phyloP scores from a whole-genome alignment of 768 basidiomycete genomes.

The Goffeauzyma gilvescens region DNA sequence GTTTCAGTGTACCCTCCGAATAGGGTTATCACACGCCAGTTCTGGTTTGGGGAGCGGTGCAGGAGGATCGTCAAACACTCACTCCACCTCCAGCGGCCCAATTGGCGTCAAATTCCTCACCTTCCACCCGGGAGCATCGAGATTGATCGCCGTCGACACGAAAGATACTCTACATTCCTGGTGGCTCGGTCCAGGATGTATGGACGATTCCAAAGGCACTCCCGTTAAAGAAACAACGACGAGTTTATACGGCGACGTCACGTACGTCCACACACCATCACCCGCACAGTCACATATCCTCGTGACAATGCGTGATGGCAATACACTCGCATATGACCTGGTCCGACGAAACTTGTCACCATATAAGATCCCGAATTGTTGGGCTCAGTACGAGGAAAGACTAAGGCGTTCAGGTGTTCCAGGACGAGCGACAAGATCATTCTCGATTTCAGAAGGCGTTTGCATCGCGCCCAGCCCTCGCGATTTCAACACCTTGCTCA shows the following conservation, averaged over 20 bases:
- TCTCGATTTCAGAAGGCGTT: slow-evolving; percentile 38
- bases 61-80: too few species aligned
- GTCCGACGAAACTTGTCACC: slow-evolving; percentile 46
- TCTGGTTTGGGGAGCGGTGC: too few species aligned
- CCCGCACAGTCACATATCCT: slow-evolving; percentile 57
- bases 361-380: slow-evolving; percentile 55
- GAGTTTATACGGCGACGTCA: slow-evolving; percentile 20
- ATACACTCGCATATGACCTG: slow-evolving; percentile 60
- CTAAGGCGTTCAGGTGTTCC: slow-evolving; percentile 36
- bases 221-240: slow-evolving; percentile 31
- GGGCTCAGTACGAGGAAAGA: slow-evolving; percentile 50
- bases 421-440: slow-evolving; percentile 11
- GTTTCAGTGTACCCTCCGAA: slow-evolving; percentile 35
- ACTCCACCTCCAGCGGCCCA: slow-evolving; percentile 37
- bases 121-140: slow-evolving; percentile 42
- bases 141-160: slow-evolving; percentile 44
- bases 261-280: slow-evolving; percentile 35
- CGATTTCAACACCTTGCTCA: slow-evolving; percentile 50
- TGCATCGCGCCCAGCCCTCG: slow-evolving; percentile 53
- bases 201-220: slow-evolving; percentile 41
- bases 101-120: slow-evolving; percentile 42
- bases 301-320: slow-evolving; percentile 20
- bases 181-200: slow-evolving; percentile 37
- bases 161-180: slow-evolving; percentile 43
- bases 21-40: too few species aligned